These are phyloP conservation scores for Barbarea vulgaris DNA, from an alignment of 345 rosid genomes.

Conservation along the genomic window DNA sequence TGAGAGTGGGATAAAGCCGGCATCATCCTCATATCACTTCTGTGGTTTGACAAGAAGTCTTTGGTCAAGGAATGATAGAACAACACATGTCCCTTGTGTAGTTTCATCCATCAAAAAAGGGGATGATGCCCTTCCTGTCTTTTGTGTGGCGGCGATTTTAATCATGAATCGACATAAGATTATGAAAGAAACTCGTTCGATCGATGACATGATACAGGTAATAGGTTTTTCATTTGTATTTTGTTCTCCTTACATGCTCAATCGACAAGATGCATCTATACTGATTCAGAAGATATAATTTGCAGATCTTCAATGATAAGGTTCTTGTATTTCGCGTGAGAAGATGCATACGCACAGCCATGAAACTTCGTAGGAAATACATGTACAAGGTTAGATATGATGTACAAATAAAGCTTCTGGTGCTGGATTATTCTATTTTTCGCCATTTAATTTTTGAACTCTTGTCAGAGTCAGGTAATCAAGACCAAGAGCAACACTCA, in stretches of 20 bases:
- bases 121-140: conserved; percentile 75
- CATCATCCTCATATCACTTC: conserved; percentile 52
- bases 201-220: conserved; percentile 95
- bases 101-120: conserved; percentile 64
- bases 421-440: conserved; percentile 18
- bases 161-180: conserved; percentile 86
- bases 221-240: conserved; percentile 17
- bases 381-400: conserved; percentile 65
- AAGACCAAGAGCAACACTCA: conserved; percentile 46
- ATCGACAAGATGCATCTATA: conserved; percentile 17
- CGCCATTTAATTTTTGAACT: conserved; percentile 30
- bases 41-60: conserved; percentile 77
- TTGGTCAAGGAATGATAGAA: conserved; percentile 64
- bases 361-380: conserved; percentile 84
- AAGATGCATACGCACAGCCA: conserved; percentile 71
- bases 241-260: background rate
- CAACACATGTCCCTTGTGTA: conserved; percentile 49
- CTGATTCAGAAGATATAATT: conserved; percentile 27
- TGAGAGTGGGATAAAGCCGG: conserved; percentile 51
- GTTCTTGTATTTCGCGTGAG: conserved; percentile 66
- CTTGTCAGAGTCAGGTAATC: conserved; percentile 55
- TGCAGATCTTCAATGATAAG: conserved; percentile 91
- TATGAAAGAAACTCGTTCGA: conserved; percentile 75
- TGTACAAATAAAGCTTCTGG: conserved; percentile 2
- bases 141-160: conserved; percentile 90